Conservation (phyloP, 805 yeast genomes). For the Tetrapisispora nanseiensis region DNA sequence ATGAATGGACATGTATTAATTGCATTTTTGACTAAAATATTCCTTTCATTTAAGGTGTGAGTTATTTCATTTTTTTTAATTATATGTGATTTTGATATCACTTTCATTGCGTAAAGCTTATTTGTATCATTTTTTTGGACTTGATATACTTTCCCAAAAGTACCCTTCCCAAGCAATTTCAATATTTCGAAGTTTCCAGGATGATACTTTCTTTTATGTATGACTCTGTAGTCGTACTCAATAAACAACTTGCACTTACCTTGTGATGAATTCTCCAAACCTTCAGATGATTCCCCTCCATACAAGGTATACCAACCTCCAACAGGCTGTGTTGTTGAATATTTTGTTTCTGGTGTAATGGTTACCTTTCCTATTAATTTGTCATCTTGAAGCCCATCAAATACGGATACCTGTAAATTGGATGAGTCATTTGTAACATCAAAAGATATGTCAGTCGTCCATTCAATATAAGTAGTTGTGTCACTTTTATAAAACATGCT, state of each 20-base stretch:
- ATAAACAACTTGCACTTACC: slow-evolving; percentile 30
- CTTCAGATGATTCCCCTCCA: background rate
- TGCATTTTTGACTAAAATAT: slow-evolving; percentile 86
- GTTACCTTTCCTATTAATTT: slow-evolving; percentile 77
- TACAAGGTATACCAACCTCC: background rate
- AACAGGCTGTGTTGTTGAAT: background rate
- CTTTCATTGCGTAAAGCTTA: slow-evolving; percentile 95
- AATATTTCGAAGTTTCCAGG: slow-evolving; percentile 92
- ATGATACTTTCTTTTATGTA: slow-evolving; percentile 68
- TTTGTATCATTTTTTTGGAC: slow-evolving; percentile 84
- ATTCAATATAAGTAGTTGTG: background rate
- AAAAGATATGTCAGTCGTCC: slow-evolving; percentile 88
- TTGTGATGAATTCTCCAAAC: background rate
- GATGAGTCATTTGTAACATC: slow-evolving; percentile 84
- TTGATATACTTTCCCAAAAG: slow-evolving; percentile 96
- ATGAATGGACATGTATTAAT: slow-evolving; percentile 81
- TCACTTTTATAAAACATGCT: background rate
- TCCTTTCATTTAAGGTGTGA: slow-evolving; percentile 94
- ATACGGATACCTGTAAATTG: slow-evolving; percentile 77
- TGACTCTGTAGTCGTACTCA: slow-evolving; percentile 58
- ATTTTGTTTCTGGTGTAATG: slow-evolving; percentile 28
- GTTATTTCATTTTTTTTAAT: slow-evolving; percentile 96
- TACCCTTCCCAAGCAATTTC: slow-evolving; percentile 86
- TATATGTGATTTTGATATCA: slow-evolving; percentile 84
- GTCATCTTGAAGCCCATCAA: slow-evolving; percentile 76